Conservation (phyloP, 1,284 basidiomycete genomes). For the Pseudozyma hubeiensis region DNA sequence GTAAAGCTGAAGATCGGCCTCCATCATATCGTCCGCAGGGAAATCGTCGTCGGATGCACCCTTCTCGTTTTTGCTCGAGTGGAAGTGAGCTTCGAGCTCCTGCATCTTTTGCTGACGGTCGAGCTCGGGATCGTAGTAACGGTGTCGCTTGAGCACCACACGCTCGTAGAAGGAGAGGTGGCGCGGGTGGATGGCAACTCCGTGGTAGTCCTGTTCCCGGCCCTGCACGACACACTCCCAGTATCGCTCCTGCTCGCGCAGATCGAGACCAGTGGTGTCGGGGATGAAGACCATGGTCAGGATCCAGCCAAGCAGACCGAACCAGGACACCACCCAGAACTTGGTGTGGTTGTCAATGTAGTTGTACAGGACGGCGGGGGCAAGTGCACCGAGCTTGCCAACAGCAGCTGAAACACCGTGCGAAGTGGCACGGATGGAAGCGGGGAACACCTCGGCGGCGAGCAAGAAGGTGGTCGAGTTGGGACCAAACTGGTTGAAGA, state of each 20-base stretch:
- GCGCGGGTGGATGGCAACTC: constrained; percentile 73
- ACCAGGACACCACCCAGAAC: constrained; percentile 74
- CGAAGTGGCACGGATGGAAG: constrained; percentile 69
- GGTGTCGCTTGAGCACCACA: constrained; percentile 71
- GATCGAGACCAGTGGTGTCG: constrained; percentile 73
- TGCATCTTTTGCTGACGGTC: constrained; percentile 71
- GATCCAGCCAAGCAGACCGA: constrained; percentile 72
- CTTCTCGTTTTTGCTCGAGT: constrained; percentile 48
- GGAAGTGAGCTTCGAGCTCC: constrained; percentile 71
- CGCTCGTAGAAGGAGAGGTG: constrained; percentile 72
- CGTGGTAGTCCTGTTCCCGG: constrained; percentile 72
- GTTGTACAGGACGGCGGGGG: constrained; percentile 69
- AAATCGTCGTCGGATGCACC: constrained; percentile 12
- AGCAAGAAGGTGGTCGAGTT: constrained; percentile 70
- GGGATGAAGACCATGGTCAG: constrained; percentile 71
- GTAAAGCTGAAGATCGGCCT: constrained; percentile 57
- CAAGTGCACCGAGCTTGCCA: constrained; percentile 69
- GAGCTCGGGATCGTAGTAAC: constrained; percentile 72
- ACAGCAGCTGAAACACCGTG: constrained; percentile 69
- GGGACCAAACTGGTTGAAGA: constrained; percentile 74
- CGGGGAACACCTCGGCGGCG: constrained; percentile 69
- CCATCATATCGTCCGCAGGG: constrained; percentile 40
- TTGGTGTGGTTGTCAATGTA: constrained; percentile 70
- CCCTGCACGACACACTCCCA: constrained; percentile 72
- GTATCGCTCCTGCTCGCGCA: constrained; percentile 74